Base-by-base conservation (phyloP, 148 eudicot species). In the Cornus florida region DNA sequence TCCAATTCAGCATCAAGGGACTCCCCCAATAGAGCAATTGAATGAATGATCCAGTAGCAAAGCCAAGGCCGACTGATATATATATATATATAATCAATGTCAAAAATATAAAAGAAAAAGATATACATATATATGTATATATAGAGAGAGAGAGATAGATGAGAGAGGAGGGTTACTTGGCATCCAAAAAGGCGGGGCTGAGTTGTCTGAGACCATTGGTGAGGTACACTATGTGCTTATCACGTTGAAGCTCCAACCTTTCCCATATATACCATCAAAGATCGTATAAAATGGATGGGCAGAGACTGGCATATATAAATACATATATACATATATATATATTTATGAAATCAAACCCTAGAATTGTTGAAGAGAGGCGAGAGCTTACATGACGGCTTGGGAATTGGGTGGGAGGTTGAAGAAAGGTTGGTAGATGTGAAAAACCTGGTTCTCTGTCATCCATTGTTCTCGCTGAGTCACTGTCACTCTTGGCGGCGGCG, bases 31-130 rank as follows among this genome's bases (percentile, higher is more conserved):
- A 96, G 73, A 66, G 99, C 94, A 79, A 96, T 87, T 16, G 99
- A 90, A 82, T 96, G 99, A 75, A 92, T 85, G 79, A 96, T 96
- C 99, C 99, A 96, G 80, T 93, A 96, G 85, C 98, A 96, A 82
- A 96, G 87, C 99, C 99, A 93, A 57, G 99, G 98, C 62, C 99
- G 99, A 87, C 99, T 96, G 83, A 69, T n/a, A 64, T 62, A 53
- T 32, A 39, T 39, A 39, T 0, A 41, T 39, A 39, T 39, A 39
- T 1, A 43, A 43, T 3, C 7, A 43, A 43, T 6, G 48, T 43
- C 19, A 20, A 62, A 19, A 62, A 62, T 17, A 0, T 13, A 20
- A 3, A 6, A 17, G 7, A 62, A 6, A 17, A 6, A 62, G 3
- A 17, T 62, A 62, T 19, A 62, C 20, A 62, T 57, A 62, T 62